These are phyloP conservation scores for Daldinia eschscholtzii DNA, from an alignment of 2,329 filamentous ascomycete species.

Conservation along the genomic window DNA sequence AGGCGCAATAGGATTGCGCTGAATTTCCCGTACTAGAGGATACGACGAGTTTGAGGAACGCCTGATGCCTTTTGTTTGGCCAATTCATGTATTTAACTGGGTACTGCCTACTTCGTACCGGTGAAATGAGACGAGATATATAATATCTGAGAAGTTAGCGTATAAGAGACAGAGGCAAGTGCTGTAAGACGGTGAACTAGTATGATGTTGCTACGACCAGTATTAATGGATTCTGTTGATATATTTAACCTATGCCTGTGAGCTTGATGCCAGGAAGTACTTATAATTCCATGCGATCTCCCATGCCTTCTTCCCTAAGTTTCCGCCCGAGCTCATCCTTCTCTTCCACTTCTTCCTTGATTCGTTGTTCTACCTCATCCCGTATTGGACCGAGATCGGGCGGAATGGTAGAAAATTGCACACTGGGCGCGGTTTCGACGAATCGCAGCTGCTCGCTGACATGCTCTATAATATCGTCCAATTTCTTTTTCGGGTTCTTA, in stretches of 20 bases:
- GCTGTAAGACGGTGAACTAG: neutral
- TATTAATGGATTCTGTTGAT: neutral
- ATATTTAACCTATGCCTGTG: neutral
- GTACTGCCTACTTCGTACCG: neutral
- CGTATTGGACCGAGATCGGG: conserved; percentile 78
- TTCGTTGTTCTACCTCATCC: conserved; percentile 75
- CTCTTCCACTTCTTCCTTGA: conserved; percentile 74
- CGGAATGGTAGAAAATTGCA: conserved; percentile 85
- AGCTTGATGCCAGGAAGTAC: neutral
- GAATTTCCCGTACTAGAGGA: neutral
- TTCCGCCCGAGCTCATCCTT: conserved; percentile 66
- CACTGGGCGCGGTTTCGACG: conserved; percentile 85
- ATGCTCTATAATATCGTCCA: conserved; percentile 80
- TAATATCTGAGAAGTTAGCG: neutral
- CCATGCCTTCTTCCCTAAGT: conserved; percentile 69
- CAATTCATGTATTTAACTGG: neutral
- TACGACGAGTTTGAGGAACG: neutral
- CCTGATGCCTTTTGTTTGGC: neutral
- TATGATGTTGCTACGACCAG: conserved; percentile 1
- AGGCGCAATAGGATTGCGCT: conserved; percentile 9
- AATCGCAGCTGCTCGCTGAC: conserved; percentile 89
- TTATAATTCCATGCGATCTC: conserved; percentile 66
- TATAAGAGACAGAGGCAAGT: neutral
- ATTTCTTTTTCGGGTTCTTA: conserved; percentile 80
- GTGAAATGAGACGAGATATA: neutral